These are phyloP conservation scores for Tuber microsphaerosporum DNA, from an alignment of 495 filamentous ascomycete genomes.

Conservation along the genomic window DNA sequence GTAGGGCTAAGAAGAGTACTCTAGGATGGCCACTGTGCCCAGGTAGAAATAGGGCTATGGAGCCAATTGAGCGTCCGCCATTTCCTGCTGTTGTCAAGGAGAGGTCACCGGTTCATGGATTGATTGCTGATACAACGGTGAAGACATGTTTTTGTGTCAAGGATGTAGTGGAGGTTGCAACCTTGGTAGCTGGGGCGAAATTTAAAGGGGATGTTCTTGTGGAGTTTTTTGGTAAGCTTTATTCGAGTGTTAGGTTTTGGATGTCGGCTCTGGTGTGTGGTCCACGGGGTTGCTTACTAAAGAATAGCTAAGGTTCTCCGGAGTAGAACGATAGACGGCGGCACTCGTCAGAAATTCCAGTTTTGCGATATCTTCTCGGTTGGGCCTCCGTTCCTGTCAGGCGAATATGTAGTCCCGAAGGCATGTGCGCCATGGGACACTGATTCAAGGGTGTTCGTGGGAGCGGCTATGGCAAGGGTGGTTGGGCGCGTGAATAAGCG, in stretches of 20 bases:
- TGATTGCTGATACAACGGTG: conserved; percentile 47
- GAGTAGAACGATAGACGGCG: conserved; percentile 45
- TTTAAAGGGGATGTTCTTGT: conserved; percentile 47
- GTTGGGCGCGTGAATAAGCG: conserved; percentile 51
- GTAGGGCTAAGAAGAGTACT: background rate
- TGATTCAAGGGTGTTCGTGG: conserved; percentile 47
- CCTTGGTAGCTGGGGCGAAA: conserved; percentile 41
- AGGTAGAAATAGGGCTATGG: background rate
- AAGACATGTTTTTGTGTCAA: conserved; percentile 58
- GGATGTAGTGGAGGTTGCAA: conserved; percentile 49
- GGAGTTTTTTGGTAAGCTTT: conserved; percentile 48
- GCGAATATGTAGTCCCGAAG: conserved; percentile 49
- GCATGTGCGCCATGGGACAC: conserved; percentile 46
- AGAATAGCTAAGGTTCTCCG: conserved; percentile 50
- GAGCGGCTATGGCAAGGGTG: conserved; percentile 48
- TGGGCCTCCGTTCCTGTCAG: conserved; percentile 49
- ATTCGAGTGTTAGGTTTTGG: background rate
- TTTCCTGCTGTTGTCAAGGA: conserved; percentile 50
- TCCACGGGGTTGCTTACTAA: background rate
- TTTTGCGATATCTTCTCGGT: conserved; percentile 56
- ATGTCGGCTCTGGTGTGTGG: background rate
- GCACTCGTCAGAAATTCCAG: conserved; percentile 52
- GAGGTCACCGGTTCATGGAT: conserved; percentile 50
- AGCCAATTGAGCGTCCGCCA: conserved; percentile 47
- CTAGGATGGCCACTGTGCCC: conserved; percentile 1